Percentiles rank a stretch among this genome's conserved stretches.
phyloP scores from a whole-genome alignment of 2,329 filamentous ascomycete species.

The Orbilia quercus region DNA sequence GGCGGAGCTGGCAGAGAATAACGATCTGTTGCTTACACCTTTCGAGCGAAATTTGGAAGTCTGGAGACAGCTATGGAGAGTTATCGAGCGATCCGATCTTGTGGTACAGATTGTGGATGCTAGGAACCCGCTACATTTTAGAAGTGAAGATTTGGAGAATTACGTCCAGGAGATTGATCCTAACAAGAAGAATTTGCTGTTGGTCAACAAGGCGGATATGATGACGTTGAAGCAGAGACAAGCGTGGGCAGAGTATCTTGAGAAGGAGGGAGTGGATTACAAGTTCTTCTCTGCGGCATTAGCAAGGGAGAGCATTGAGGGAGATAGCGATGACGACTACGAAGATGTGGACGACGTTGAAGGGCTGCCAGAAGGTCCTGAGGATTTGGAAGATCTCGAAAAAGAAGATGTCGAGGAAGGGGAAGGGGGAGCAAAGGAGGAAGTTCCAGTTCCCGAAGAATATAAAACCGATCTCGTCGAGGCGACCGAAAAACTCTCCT shows the following conservation, averaged over 20 bases:
- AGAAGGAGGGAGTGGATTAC: slow-evolving; percentile 82
- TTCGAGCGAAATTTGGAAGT: slow-evolving; percentile 98
- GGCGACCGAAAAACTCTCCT: slow-evolving; percentile 32
- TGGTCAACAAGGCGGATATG: slow-evolving; percentile 99
- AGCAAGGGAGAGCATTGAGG: slow-evolving; percentile 80
- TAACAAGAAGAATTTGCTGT: slow-evolving; percentile 86
- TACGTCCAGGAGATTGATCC: slow-evolving; percentile 94
- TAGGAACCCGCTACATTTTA: slow-evolving; percentile 90
- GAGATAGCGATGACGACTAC: slow-evolving; percentile 63
- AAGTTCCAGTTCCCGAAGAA: slow-evolving; percentile 61
- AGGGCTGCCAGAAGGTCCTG: slow-evolving; percentile 65
- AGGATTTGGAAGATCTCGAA: slow-evolving; percentile 62
- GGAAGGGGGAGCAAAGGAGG: slow-evolving; percentile 60
- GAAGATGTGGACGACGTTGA: slow-evolving; percentile 66
- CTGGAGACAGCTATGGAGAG: slow-evolving; percentile 97
- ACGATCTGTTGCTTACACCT: slow-evolving; percentile 95
- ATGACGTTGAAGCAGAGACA: slow-evolving; percentile 86
- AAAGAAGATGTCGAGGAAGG: slow-evolving; percentile 60
- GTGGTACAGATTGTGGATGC: slow-evolving; percentile 99
- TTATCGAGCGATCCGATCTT: slow-evolving; percentile 94
- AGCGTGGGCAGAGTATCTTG: slow-evolving; percentile 88
- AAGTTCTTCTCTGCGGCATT: slow-evolving; percentile 95
- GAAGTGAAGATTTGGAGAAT: slow-evolving; percentile 89
- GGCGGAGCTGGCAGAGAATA: slow-evolving; percentile 90
- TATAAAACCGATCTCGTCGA: slow-evolving; percentile 59